Percentiles rank a stretch among this genome's conserved stretches.
These are phyloP conservation scores for Aspergillus latus DNA, from an alignment of 2,329 filamentous ascomycete genomes.

Conservation along the genomic window DNA sequence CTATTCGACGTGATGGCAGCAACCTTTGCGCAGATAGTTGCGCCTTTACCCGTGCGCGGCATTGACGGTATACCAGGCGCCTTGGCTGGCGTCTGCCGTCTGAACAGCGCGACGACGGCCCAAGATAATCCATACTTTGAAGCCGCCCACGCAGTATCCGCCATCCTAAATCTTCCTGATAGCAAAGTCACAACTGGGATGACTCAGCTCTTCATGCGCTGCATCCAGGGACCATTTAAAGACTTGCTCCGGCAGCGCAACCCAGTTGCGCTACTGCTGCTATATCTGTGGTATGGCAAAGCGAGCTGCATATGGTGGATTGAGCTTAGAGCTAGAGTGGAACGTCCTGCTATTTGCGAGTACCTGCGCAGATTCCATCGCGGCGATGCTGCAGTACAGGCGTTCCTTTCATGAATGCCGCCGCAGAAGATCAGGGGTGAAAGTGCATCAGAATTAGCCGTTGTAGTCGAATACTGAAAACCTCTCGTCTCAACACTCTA, in stretches of 20 bases:
- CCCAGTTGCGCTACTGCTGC: conserved; percentile 41
- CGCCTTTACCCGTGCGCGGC: conserved; percentile 31
- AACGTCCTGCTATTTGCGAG: conserved; percentile 44
- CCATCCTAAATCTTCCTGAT: conserved; percentile 32
- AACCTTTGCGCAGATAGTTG: conserved; percentile 39
- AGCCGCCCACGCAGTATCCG: conserved; percentile 40
- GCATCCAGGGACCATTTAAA: conserved; percentile 38
- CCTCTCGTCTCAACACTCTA: too few relatives aligned
- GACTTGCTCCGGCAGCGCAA: conserved; percentile 35
- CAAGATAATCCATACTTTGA: conserved; percentile 40
- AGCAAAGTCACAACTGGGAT: conserved; percentile 21
- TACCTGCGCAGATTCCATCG: conserved; percentile 30
- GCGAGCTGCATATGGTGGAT: conserved; percentile 48
- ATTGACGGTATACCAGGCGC: conserved; percentile 23
- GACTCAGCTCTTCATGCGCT: conserved; percentile 37
- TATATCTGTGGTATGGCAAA: conserved; percentile 49
- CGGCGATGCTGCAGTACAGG: conserved; percentile 15
- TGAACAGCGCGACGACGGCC: conserved; percentile 17
- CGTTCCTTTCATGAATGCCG: too few relatives aligned
- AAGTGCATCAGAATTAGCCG: too few relatives aligned
- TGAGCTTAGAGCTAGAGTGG: conserved; percentile 43
- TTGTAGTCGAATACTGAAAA: too few relatives aligned
- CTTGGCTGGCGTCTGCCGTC: conserved; percentile 25
- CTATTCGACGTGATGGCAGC: conserved; percentile 42
- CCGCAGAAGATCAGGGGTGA: too few relatives aligned